Conservation (phyloP, 768 basidiomycete species). For the Phlebiopsis flavidoalba region DNA sequence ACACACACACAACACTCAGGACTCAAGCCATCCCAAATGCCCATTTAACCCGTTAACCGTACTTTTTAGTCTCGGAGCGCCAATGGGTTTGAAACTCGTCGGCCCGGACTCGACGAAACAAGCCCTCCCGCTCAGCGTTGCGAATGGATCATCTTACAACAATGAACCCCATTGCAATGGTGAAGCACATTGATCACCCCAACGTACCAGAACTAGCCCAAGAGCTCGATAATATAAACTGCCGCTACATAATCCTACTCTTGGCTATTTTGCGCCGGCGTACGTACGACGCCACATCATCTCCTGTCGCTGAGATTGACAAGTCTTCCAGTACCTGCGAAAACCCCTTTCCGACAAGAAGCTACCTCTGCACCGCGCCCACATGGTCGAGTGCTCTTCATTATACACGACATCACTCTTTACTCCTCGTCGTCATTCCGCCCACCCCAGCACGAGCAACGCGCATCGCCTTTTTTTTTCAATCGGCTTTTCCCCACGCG, state of each 20-base stretch:
- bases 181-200: background rate
- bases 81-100: too few species aligned
- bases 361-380: too few species aligned
- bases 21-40: background rate
- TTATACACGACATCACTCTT: background rate
- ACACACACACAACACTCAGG: background rate
- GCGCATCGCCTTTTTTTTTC: too few species aligned
- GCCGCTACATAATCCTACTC: background rate
- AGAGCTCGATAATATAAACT: background rate
- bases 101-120: background rate
- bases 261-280: background rate
- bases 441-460: background rate
- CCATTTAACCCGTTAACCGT: too few species aligned
- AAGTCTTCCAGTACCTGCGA: background rate
- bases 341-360: background rate
- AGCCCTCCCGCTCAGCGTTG: background rate
- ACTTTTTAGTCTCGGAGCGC: too few species aligned
- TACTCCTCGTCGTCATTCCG: background rate
- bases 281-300: background rate
- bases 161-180: background rate
- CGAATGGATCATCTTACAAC: slow-evolving; percentile 1
- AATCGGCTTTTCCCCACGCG: too few species aligned
- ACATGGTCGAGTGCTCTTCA: background rate
- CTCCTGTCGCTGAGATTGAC: background rate
- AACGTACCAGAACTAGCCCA: background rate